Evolutionary conservation across 768 basidiomycete genomes (phyloP).

Genomic region (Tulasnella sp.): DNA sequence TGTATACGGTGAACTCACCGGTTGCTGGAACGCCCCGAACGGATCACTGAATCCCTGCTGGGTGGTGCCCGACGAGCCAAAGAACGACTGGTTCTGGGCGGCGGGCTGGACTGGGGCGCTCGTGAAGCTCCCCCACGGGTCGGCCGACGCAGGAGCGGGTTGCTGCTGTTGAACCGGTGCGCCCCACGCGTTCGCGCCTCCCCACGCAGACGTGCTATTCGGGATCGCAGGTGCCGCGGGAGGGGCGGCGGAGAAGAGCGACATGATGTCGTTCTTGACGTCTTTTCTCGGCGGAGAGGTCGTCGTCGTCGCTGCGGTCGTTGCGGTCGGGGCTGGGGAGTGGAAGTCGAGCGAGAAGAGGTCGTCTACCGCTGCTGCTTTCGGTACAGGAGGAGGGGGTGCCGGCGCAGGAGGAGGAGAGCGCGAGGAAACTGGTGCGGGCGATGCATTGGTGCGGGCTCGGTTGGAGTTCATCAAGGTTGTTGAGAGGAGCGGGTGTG

Average conservation of each 20-base stretch:
- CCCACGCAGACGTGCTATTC: conserved; percentile 51
- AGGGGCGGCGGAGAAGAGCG: conserved; percentile 53
- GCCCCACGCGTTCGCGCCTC: conserved; percentile 46
- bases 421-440: neutral
- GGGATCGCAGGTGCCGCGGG: conserved; percentile 23
- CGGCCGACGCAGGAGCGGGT: conserved; percentile 18
- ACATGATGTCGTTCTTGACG: conserved; percentile 75
- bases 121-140: conserved; percentile 6
- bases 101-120: neutral
- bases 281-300: conserved; percentile 43
- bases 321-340: conserved; percentile 31
- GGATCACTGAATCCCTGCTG: neutral
- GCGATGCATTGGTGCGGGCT: conserved; percentile 5
- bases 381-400: too few relatives aligned
- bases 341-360: conserved; percentile 84
- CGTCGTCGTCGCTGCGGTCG: conserved; percentile 23
- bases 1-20: neutral
- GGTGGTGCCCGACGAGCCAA: neutral
- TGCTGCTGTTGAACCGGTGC: conserved; percentile 18
- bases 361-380: conserved; percentile 47
- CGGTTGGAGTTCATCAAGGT: conserved; percentile 15
- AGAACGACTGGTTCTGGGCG: neutral
- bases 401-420: conserved; percentile 6
- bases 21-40: neutral
- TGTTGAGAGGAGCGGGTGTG: conserved; percentile 6